Evolutionary conservation across 31 red algal genomes (phyloP).

Genomic region (Asparagopsis taxiformis): DNA sequence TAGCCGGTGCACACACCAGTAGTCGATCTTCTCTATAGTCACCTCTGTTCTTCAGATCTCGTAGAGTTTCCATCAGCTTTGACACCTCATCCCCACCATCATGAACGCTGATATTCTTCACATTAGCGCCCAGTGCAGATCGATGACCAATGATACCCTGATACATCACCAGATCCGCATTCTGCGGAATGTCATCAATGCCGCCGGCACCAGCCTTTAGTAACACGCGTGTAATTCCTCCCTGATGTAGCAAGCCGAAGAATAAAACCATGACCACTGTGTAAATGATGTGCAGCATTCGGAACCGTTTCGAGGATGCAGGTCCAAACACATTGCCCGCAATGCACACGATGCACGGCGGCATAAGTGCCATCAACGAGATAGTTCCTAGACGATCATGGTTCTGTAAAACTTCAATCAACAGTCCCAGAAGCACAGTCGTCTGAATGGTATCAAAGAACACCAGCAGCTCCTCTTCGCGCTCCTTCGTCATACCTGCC

Average conservation of each 20-base stretch:
- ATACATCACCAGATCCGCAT: slow-evolving; percentile 67
- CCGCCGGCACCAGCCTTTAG: slow-evolving; percentile 40
- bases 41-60: slow-evolving; percentile 35
- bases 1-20: slow-evolving; percentile 52
- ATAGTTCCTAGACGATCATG: too few relatives aligned
- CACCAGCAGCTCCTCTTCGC: slow-evolving; percentile 69
- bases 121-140: slow-evolving; percentile 53
- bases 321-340: slow-evolving; percentile 58
- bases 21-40: slow-evolving; percentile 54
- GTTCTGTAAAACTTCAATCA: slow-evolving; percentile 75
- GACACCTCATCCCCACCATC: slow-evolving; percentile 47
- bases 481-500: slow-evolving; percentile 67
- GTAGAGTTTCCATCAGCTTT: slow-evolving; percentile 62
- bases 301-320: slow-evolving; percentile 42
- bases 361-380: slow-evolving; percentile 60
- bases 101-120: slow-evolving; percentile 62
- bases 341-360: slow-evolving; percentile 59
- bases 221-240: slow-evolving; percentile 47
- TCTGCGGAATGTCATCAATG: slow-evolving; percentile 29
- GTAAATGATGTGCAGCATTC: slow-evolving; percentile 39
- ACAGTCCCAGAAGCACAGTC: slow-evolving; percentile 67
- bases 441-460: slow-evolving; percentile 88
- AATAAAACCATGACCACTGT: slow-evolving; percentile 61
- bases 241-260: slow-evolving; percentile 58
- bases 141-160: slow-evolving; percentile 58